These are phyloP conservation scores for Fusarium algeriense DNA, from an alignment of 2,329 filamentous ascomycete genomes.

Conservation along the genomic window DNA sequence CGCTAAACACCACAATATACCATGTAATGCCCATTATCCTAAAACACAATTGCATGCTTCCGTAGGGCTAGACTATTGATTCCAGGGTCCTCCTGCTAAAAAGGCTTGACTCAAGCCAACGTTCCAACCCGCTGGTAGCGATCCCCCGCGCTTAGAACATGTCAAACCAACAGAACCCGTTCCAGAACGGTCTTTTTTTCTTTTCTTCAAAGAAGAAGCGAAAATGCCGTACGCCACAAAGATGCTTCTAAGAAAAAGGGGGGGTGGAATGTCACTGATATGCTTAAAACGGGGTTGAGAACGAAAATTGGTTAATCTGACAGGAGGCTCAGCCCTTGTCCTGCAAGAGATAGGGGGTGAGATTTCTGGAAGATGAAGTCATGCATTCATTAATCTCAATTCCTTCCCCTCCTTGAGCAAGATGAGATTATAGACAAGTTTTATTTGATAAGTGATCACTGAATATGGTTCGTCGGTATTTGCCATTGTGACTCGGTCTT, in stretches of 20 bases:
- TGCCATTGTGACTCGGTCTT: background rate
- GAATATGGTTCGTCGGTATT: background rate
- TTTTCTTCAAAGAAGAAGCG: background rate
- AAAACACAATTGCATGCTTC: background rate
- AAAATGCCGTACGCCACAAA: slow-evolving; percentile 16
- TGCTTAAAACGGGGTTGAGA: slow-evolving; percentile 32
- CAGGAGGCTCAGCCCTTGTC: background rate
- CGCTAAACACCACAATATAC: background rate
- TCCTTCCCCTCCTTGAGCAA: no score
- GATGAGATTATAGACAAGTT: background rate
- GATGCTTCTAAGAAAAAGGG: slow-evolving; percentile 1
- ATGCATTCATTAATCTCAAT: no score
- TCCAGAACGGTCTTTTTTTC: slow-evolving; percentile 20
- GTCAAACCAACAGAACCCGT: background rate
- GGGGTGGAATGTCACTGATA: slow-evolving; percentile 14
- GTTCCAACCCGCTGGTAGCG: slow-evolving; percentile 1
- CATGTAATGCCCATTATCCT: background rate
- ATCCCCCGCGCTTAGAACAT: background rate
- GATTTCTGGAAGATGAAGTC: slow-evolving; percentile 10
- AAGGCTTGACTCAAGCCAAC: background rate
- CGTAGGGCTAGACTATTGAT: slow-evolving; percentile 7
- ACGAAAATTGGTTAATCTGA: slow-evolving; percentile 4
- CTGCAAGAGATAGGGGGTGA: slow-evolving; percentile 10
- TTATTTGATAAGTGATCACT: background rate
- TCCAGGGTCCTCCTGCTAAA: background rate